Percentiles rank a stretch among this genome's conserved stretches.
phyloP scores from a whole-genome alignment of 169 alveolate genomes.

The Eimeria tenella region DNA sequence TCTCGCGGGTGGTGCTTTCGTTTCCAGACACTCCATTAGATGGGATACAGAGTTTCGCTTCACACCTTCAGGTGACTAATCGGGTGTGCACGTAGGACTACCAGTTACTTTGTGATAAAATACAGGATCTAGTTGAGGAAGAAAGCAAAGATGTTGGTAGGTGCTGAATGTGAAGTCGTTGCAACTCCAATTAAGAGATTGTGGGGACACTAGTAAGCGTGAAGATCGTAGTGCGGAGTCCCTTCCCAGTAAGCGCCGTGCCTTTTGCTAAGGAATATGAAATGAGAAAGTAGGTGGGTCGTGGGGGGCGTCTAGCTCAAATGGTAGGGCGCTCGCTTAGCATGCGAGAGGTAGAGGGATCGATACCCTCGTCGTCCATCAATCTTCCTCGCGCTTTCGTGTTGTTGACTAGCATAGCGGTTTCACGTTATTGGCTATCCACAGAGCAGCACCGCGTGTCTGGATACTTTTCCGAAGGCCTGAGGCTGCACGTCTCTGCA shows the following conservation, averaged over 20 bases:
- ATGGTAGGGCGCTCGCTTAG: slow-evolving; percentile 99
- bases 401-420: background rate
- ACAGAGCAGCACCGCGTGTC: too few relatives aligned
- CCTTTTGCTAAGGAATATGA: background rate
- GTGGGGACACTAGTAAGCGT: background rate
- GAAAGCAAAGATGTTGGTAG: too few relatives aligned
- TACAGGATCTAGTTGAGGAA: too few relatives aligned
- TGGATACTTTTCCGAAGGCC: too few relatives aligned
- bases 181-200: background rate
- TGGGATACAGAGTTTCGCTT: too few relatives aligned
- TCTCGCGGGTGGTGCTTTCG: too few relatives aligned
- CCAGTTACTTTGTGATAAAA: too few relatives aligned
- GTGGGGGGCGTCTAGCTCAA: slow-evolving; percentile 95
- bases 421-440: background rate
- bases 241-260: background rate
- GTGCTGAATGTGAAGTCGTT: too few relatives aligned
- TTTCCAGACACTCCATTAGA: too few relatives aligned
- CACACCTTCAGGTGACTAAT: too few relatives aligned
- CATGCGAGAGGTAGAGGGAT: slow-evolving; percentile 99
- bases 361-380: slow-evolving; percentile 95
- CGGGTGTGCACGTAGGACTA: too few relatives aligned
- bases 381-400: background rate
- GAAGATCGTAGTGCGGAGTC: background rate
- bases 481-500: too few relatives aligned
- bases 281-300: background rate